These are phyloP conservation scores for Kwoniella bestiolae DNA, from an alignment of 768 basidiomycete genomes.

Conservation along the genomic window DNA sequence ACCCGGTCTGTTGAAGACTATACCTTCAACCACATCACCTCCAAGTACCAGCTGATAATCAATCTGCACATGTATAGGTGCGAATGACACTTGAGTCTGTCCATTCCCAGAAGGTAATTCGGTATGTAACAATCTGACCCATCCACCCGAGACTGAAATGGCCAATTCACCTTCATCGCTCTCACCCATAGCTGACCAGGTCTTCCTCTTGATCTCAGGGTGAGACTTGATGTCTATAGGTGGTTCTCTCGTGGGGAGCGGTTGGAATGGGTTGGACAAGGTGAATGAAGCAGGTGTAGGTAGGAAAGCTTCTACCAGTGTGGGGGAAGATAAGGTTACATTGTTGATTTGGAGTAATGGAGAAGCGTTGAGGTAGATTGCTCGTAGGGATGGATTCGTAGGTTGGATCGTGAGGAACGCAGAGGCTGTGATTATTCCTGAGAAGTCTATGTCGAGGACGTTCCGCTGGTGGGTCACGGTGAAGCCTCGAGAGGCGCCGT, in stretches of 20 bases:
- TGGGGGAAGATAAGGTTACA: conserved; percentile 48
- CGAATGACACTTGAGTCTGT: conserved; percentile 65
- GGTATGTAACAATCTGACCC: conserved; percentile 48
- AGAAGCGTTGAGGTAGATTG: conserved; percentile 74
- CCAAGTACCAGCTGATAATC: conserved; percentile 52
- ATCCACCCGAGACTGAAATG: conserved; percentile 68
- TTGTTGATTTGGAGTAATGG: conserved; percentile 40
- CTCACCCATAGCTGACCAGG: conserved; percentile 88
- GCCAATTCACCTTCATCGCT: conserved; percentile 93
- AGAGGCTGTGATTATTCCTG: conserved; percentile 84
- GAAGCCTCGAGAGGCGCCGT: conserved; percentile 18
- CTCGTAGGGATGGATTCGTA: conserved; percentile 73
- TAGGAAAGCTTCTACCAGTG: conserved; percentile 36
- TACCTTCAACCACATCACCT: conserved; percentile 59
- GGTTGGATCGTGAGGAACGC: conserved; percentile 90
- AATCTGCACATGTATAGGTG: conserved; percentile 50
- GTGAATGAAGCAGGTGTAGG: conserved; percentile 46
- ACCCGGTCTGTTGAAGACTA: conserved; percentile 44
- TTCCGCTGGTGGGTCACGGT: conserved; percentile 80
- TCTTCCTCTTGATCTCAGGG: conserved; percentile 87
- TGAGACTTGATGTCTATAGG: conserved; percentile 78
- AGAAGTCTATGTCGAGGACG: conserved; percentile 89
- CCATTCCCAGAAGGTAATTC: conserved; percentile 67
- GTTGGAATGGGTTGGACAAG: conserved; percentile 59
- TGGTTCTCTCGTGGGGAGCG: conserved; percentile 69